These are phyloP conservation scores for Rhizoclosmatium sp. DNA, from an alignment of 192 early-diverging fungal genomes.

Conservation along the genomic window DNA sequence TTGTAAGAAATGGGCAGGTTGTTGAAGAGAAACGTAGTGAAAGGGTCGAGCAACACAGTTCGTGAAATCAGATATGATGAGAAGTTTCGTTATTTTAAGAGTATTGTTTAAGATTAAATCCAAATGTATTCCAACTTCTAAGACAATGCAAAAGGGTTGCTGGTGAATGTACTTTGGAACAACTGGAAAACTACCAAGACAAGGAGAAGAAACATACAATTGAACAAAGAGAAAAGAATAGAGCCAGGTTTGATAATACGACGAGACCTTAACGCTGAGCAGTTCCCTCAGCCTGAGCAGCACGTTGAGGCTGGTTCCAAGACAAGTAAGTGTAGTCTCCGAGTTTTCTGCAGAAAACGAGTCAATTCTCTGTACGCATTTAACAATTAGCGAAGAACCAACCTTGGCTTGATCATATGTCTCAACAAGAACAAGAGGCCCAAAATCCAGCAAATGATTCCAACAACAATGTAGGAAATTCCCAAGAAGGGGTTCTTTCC, in stretches of 20 bases:
- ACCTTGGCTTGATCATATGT: constrained; percentile 93
- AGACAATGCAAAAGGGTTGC: too few relatives aligned
- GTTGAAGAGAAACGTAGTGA: not conserved
- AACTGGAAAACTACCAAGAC: too few relatives aligned
- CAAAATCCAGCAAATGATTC: constrained; percentile 87
- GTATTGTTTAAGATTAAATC: too few relatives aligned
- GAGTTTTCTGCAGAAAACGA: constrained; percentile 69
- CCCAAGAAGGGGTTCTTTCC: constrained; percentile 98
- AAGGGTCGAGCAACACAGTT: not conserved
- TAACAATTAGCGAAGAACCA: not conserved
- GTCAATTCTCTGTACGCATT: not conserved
- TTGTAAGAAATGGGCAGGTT: not conserved
- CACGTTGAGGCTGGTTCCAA: constrained; percentile 82
- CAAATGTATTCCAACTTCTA: too few relatives aligned
- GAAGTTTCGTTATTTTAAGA: too few relatives aligned
- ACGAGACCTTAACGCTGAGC: not conserved
- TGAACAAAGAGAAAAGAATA: too few relatives aligned
- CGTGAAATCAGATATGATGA: too few relatives aligned
- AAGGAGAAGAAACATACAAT: too few relatives aligned
- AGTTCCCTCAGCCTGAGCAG: constrained; percentile 1
- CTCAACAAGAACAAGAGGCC: constrained; percentile 88
- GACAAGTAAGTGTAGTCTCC: constrained; percentile 97
- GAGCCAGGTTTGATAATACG: too few relatives aligned
- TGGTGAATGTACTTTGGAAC: too few relatives aligned
- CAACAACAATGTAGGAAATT: constrained; percentile 91